These are phyloP conservation scores for Pseudopyricularia cyperi DNA, from an alignment of 2,329 filamentous ascomycete species.

Conservation along the genomic window DNA sequence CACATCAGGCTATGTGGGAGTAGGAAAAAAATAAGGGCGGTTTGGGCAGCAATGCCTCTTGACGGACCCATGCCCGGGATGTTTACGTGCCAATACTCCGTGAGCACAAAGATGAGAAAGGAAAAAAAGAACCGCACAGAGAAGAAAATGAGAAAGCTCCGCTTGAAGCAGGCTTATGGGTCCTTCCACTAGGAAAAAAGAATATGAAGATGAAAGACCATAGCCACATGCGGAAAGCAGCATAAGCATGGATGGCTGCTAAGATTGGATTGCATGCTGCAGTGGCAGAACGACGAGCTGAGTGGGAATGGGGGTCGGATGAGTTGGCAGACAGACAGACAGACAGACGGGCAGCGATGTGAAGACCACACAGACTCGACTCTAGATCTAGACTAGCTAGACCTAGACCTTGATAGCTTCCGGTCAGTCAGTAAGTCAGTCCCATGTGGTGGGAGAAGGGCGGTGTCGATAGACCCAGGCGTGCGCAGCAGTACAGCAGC, in stretches of 20 bases:
- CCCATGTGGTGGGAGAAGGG: not conserved
- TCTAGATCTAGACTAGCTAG: too few relatives aligned
- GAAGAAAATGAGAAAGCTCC: not conserved
- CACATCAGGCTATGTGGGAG: slow-evolving; percentile 20
- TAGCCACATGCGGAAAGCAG: not conserved
- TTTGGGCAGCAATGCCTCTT: slow-evolving; percentile 27
- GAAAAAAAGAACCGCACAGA: not conserved
- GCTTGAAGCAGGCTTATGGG: slow-evolving; percentile 5
- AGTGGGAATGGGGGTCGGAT: not conserved
- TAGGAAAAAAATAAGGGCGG: slow-evolving; percentile 14
- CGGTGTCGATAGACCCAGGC: not conserved
- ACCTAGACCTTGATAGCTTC: too few relatives aligned
- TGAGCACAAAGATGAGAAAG: not conserved
- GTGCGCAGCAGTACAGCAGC: not conserved
- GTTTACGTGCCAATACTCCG: not conserved
- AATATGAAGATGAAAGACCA: too few relatives aligned
- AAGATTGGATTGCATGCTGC: not conserved
- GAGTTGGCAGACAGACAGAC: not conserved
- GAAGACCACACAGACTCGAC: too few relatives aligned
- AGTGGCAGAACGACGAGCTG: not conserved
- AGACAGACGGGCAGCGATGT: too few relatives aligned
- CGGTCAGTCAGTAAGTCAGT: not conserved
- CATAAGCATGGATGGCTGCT: not conserved
- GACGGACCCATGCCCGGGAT: not conserved
- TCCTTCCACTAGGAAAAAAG: not conserved